Evolutionary conservation across 2,329 filamentous ascomycete genomes (phyloP), one percentile per base, ranked within the genome.

Genomic region (Chalaropsis thielavioides): DNA sequence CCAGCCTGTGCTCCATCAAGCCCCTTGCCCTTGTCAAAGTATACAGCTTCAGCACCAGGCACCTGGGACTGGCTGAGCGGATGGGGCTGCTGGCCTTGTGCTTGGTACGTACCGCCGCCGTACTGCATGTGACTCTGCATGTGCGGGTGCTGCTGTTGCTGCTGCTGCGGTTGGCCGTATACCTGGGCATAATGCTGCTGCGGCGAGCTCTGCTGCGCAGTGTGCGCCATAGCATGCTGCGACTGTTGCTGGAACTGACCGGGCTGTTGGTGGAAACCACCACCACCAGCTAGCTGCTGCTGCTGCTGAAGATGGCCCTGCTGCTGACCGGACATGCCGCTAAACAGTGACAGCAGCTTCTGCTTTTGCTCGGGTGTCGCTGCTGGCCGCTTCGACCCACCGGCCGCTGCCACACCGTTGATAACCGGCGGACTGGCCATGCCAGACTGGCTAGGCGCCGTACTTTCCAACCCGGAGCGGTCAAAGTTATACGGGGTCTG

Each of bases 291-390:
- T 15, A 64, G 66, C 22, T 43, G 51, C 13, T 56, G 40, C 49
- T 62, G 58, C 19, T 19, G 22, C 19, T 65, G 44, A n/a, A 41
- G 17, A 46, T 22, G 40, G 40, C 58, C 59, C 56, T 51, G 54
- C 27, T 61, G 46, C 49, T 51, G 49, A 27, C 40, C 41, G 17
- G 69, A 70, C 70, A 82, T 82, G 38, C 81, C 82, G 31, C 81
- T 80, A 70, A 89, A 88, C 1, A 89, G 78, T 4, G 85, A 87
- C 13, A 89, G 76, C 3, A 81, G 74, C 64, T 76, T 74, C 56
- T 76, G 75, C 68, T 72, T 76, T 63, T 81, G 78, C 49, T 76
- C 81, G 22, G 72, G 40, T 2, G 67, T 71, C 31, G 76, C 72
- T 46, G 74, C 71, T 35, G 74, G 72, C 11, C 72, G 72, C 56